These are phyloP conservation scores for Hyparrhenia diplandra DNA, from an alignment of 176 grass and related monocot genomes.

Conservation along the genomic window DNA sequence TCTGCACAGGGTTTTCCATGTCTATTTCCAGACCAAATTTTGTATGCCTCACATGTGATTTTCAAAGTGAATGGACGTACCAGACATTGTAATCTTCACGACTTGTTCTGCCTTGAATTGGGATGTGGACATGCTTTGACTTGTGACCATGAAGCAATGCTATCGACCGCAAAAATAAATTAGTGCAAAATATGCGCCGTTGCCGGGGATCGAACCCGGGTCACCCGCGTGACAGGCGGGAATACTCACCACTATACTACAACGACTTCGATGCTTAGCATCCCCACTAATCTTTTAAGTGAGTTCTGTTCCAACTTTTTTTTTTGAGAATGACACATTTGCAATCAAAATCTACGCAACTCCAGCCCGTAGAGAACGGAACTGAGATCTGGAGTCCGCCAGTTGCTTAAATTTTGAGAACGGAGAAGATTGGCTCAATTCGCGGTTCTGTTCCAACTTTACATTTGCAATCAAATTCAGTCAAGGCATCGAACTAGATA, in stretches of 20 bases:
- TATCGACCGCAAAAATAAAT: neutral
- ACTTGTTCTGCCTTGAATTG: neutral
- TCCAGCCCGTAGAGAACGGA: neutral
- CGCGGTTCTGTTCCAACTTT: no score
- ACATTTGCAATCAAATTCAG: no score
- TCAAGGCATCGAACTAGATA: neutral
- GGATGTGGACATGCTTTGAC: neutral
- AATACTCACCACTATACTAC: conserved; percentile 98
- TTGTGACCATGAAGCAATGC: neutral
- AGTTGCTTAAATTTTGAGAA: neutral
- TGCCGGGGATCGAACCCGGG: conserved; percentile 98
- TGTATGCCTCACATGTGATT: neutral
- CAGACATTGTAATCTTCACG: neutral
- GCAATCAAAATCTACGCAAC: neutral
- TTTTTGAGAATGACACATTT: no score
- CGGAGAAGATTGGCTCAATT: neutral
- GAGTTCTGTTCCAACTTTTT: neutral
- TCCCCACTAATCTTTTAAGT: accelerated
- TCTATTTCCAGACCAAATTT: neutral
- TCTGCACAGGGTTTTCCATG: neutral
- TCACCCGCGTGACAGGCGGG: conserved; percentile 91
- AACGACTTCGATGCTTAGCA: conserved; percentile 35
- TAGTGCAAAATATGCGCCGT: conserved; percentile 27
- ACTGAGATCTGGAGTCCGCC: no score
- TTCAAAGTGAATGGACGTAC: neutral